phyloP scores from a whole-genome alignment of 805 yeast species.

The Candida gorgasii region DNA sequence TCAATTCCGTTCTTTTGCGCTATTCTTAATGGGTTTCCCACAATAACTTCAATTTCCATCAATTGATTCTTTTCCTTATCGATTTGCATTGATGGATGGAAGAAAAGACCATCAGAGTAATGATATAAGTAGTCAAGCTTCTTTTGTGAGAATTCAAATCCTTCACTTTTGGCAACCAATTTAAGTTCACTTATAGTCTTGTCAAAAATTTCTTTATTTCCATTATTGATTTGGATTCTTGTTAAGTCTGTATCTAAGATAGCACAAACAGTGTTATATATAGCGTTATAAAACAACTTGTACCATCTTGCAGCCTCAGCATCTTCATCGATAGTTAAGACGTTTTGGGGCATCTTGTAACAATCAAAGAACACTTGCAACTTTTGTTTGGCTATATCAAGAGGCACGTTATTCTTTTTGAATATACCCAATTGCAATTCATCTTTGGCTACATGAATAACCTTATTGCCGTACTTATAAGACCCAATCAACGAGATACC shows the following conservation, averaged over 20 bases:
- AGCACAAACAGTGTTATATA: conserved; percentile 36
- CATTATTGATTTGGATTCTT: conserved; percentile 36
- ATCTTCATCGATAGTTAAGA: conserved; percentile 27
- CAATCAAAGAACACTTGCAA: conserved; percentile 26
- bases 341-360: conserved; percentile 24
- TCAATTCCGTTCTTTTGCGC: conserved; percentile 39
- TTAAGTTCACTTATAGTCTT: conserved; percentile 73
- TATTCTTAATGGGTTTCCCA: conserved; percentile 40
- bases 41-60: conserved; percentile 40
- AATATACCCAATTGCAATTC: conserved; percentile 25
- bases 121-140: conserved; percentile 52
- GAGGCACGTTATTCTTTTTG: conserved; percentile 14
- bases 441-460: conserved; percentile 24
- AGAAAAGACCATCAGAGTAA: conserved; percentile 45
- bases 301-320: conserved; percentile 40
- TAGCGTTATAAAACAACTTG: conserved; percentile 38
- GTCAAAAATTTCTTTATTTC: conserved; percentile 28
- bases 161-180: conserved; percentile 69
- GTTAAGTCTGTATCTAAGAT: conserved; percentile 34
- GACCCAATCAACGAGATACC: conserved; percentile 40
- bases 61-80: conserved; percentile 38
- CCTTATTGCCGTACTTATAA: conserved; percentile 25
- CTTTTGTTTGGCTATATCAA: conserved; percentile 14
- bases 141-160: conserved; percentile 52
- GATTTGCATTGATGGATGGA: conserved; percentile 43